Conservation (phyloP, 2,329 filamentous ascomycete species). For the Colletotrichum godetiae region DNA sequence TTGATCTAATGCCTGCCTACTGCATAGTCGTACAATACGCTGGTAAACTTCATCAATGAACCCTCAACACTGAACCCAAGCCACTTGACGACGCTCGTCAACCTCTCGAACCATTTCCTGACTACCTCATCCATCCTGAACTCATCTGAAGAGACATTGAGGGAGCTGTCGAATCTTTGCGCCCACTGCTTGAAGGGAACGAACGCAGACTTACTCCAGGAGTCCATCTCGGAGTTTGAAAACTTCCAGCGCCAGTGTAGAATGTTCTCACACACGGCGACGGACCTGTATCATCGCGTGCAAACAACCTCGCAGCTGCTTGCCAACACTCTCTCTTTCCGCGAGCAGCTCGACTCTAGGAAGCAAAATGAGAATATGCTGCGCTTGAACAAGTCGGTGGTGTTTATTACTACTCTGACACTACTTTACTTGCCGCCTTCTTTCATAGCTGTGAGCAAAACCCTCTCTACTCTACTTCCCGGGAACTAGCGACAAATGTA, state of each 20-base stretch:
- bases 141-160: no score
- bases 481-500: no score
- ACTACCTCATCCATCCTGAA: no score
- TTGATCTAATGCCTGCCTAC: no score
- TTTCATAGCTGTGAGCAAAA: slow-evolving; percentile 47
- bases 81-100: no score
- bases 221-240: neutral
- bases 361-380: slow-evolving; percentile 45
- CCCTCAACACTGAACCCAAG: no score
- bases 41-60: neutral
- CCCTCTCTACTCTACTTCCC: no score
- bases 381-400: slow-evolving; percentile 45
- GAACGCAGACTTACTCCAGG: neutral
- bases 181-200: neutral
- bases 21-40: neutral
- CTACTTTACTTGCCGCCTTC: slow-evolving; percentile 48
- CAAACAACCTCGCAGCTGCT: slow-evolving; percentile 42
- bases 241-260: slow-evolving; percentile 36
- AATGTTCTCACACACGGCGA: slow-evolving; percentile 38
- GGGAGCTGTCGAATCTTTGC: no score
- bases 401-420: slow-evolving; percentile 45
- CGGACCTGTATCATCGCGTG: slow-evolving; percentile 40
- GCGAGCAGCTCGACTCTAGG: slow-evolving; percentile 45
- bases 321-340: slow-evolving; percentile 42
- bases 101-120: no score